phyloP scores from a whole-genome alignment of 2,329 filamentous ascomycete species.

The Fusarium sp. region DNA sequence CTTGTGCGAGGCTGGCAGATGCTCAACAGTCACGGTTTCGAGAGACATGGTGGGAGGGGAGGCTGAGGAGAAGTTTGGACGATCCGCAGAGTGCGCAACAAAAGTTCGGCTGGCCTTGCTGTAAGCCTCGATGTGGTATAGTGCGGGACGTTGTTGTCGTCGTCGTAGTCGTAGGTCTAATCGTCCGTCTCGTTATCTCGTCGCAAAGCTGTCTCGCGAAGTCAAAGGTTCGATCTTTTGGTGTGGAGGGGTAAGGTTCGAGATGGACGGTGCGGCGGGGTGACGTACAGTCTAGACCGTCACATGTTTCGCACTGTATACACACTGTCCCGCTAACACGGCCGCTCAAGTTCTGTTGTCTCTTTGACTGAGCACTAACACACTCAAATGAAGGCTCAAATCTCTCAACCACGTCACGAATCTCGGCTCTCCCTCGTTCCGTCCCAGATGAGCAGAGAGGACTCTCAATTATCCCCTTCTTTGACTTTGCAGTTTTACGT shows the following conservation, averaged over 20 bases:
- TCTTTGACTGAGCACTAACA: constrained; percentile 14
- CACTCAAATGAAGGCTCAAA: constrained; percentile 16
- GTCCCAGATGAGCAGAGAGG: neutral
- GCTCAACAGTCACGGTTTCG: constrained; percentile 78
- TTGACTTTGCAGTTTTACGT: constrained; percentile 2
- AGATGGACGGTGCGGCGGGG: constrained; percentile 25
- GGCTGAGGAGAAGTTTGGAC: constrained; percentile 11
- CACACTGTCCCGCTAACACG: constrained; percentile 17
- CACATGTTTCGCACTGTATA: constrained; percentile 36
- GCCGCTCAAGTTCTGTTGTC: neutral
- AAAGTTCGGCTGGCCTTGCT: constrained; percentile 13
- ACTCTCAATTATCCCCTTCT: neutral
- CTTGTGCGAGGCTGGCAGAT: constrained; percentile 75
- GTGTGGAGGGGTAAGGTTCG: constrained; percentile 43
- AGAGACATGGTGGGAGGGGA: constrained; percentile 59
- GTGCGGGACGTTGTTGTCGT: constrained; percentile 9
- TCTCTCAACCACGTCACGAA: constrained; percentile 23
- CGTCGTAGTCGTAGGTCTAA: neutral
- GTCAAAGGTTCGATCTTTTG: constrained; percentile 28
- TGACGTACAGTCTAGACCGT: constrained; percentile 7
- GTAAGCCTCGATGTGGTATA: constrained; percentile 7
- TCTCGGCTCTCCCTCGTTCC: constrained; percentile 5
- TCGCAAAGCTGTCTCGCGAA: constrained; percentile 8
- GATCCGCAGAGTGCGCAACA: neutral
- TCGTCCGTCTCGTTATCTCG: neutral